Percentiles rank a stretch among this genome's conserved stretches.
Conservation (phyloP, 1,284 basidiomycete species). For the Kwoniella shivajii region DNA sequence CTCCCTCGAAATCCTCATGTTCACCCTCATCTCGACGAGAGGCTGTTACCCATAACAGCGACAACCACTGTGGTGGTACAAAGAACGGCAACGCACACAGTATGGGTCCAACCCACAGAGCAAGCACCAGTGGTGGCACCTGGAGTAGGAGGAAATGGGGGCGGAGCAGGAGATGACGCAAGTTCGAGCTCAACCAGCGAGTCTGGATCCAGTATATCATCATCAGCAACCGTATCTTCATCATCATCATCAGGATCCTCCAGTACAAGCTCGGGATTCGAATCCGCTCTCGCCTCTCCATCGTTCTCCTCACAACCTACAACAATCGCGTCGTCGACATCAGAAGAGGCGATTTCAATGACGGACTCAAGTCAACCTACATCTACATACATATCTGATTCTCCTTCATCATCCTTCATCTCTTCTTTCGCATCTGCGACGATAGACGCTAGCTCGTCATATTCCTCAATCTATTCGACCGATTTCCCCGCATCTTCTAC, state of each 20-base stretch:
- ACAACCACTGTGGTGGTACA: slow-evolving; percentile 49
- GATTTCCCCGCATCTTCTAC: slow-evolving; percentile 5
- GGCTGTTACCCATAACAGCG: slow-evolving; percentile 46
- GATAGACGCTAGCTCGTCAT: slow-evolving; percentile 1
- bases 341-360: background rate
- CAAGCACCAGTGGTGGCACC: slow-evolving; percentile 22
- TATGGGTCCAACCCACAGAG: slow-evolving; percentile 47
- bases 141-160: slow-evolving; percentile 1
- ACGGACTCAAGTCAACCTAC: slow-evolving; percentile 5
- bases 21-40: slow-evolving; percentile 35
- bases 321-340: slow-evolving; percentile 13
- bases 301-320: slow-evolving; percentile 9
- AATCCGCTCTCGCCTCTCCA: background rate
- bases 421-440: slow-evolving; percentile 8
- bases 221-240: slow-evolving; percentile 11
- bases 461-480: slow-evolving; percentile 4
- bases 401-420: slow-evolving; percentile 11
- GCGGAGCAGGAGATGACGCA: background rate
- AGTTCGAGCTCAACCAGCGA: background rate
- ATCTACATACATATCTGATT: slow-evolving; percentile 1
- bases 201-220: background rate
- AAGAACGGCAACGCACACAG: slow-evolving; percentile 43
- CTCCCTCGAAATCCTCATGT: slow-evolving; percentile 14
- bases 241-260: slow-evolving; percentile 26
- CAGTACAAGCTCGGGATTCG: slow-evolving; percentile 2